Conservation (phyloP, 2,329 filamentous ascomycete genomes). For the Pseudogymnoascus sp. region DNA sequence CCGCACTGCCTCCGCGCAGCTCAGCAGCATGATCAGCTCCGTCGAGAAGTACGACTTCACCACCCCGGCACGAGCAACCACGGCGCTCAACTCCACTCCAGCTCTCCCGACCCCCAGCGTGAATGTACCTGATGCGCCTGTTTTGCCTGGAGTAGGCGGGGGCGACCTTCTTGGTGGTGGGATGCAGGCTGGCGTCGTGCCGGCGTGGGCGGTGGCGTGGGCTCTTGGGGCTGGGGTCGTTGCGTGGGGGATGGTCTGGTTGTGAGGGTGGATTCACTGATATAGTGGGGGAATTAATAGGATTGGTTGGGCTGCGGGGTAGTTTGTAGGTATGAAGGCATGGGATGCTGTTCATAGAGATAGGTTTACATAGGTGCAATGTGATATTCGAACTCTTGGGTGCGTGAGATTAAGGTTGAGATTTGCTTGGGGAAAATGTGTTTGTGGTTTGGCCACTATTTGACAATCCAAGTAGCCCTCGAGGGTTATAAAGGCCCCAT, state of each 20-base stretch:
- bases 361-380: neutral
- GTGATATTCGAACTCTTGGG: neutral
- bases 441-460: no score
- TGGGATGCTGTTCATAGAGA: neutral
- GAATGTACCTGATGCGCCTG: no score
- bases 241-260: constrained; percentile 1
- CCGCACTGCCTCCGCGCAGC: neutral
- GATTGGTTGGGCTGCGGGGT: neutral
- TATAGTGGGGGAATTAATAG: neutral
- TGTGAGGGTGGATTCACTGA: neutral
- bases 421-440: no score
- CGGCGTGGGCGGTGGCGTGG: neutral
- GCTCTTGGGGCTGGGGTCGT: neutral
- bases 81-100: neutral
- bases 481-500: no score
- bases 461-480: no score
- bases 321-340: neutral
- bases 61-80: neutral
- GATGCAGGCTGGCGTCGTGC: neutral
- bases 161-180: neutral
- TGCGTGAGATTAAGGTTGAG: neutral
- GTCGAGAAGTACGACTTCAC: neutral
- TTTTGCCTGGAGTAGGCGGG: neutral
- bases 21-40: neutral
- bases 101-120: neutral